These are phyloP conservation scores for Solanum lycopersicoides DNA, from an alignment of 257 asterid genomes.

Conservation along the genomic window DNA sequence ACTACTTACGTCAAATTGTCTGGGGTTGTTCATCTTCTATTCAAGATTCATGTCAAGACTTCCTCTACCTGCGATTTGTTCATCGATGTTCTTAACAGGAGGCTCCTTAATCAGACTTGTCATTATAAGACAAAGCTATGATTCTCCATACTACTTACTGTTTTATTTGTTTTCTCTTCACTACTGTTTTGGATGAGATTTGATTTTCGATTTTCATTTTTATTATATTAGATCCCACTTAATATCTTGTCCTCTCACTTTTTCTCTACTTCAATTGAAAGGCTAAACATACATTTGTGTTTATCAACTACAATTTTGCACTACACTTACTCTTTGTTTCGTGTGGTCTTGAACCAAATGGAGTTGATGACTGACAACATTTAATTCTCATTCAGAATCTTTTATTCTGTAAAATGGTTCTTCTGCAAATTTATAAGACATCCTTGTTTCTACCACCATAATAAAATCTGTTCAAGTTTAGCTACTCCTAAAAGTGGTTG, in stretches of 20 bases:
- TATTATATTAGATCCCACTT: background rate
- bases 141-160: background rate
- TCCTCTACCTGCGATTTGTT: conserved; percentile 47
- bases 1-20: conserved; percentile 42
- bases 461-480: background rate
- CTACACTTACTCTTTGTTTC: background rate
- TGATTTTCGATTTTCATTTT: background rate
- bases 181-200: background rate
- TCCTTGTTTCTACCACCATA: background rate
- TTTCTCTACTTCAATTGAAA: background rate
- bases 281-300: background rate
- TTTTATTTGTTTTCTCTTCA: background rate
- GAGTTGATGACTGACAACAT: background rate
- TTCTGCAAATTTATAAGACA: background rate
- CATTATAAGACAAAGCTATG: conserved; percentile 55
- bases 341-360: background rate
- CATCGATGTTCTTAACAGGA: conserved; percentile 21
- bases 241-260: background rate
- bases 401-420: background rate
- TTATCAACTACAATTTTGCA: background rate
- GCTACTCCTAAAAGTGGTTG: background rate
- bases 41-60: conserved; percentile 39
- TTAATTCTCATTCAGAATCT: background rate
- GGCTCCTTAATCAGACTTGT: conserved; percentile 37
- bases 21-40: conserved; percentile 48